Conservation (phyloP, 2,329 filamentous ascomycete genomes). For the Pseudogymnoascus sp. region DNA sequence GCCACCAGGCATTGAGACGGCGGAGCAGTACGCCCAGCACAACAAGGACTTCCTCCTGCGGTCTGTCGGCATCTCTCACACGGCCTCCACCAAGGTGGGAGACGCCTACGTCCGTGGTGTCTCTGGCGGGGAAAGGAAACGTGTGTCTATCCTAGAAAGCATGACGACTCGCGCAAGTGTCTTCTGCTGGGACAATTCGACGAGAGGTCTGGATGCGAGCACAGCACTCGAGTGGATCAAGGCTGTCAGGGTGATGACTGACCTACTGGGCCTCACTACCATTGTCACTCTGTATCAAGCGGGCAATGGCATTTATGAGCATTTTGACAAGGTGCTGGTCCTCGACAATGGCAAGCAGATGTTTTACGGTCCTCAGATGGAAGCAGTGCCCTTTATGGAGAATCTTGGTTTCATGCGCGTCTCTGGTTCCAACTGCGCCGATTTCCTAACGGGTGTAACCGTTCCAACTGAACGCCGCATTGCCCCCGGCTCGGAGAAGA, state of each 20-base stretch:
- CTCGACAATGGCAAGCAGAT: conserved; percentile 60
- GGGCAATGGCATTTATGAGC: conserved; percentile 60
- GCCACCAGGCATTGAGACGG: conserved; percentile 35
- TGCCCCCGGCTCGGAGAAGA: conserved; percentile 34
- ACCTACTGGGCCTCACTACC: conserved; percentile 51
- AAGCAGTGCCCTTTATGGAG: conserved; percentile 60
- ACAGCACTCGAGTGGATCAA: conserved; percentile 55
- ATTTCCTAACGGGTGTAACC: conserved; percentile 59
- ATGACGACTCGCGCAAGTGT: conserved; percentile 33
- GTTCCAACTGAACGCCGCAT: conserved; percentile 55
- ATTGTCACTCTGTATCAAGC: conserved; percentile 65
- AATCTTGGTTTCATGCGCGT: conserved; percentile 55
- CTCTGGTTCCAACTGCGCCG: conserved; percentile 55
- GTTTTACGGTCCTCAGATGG: conserved; percentile 53
- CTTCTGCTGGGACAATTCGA: conserved; percentile 62
- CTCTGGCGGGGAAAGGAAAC: conserved; percentile 54
- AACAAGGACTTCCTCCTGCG: conserved; percentile 40
- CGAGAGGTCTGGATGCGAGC: conserved; percentile 57
- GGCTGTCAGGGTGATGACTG: conserved; percentile 55
- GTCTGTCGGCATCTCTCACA: conserved; percentile 43
- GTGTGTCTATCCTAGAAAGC: conserved; percentile 52
- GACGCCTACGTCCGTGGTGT: conserved; percentile 56
- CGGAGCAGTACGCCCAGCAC: conserved; percentile 42
- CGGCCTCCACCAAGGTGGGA: conserved; percentile 47
- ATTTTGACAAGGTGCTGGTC: conserved; percentile 64